Evolutionary conservation across 257 asterid genomes (phyloP), one percentile per base, ranked within the genome.

Genomic region (Solanum commersonii): DNA sequence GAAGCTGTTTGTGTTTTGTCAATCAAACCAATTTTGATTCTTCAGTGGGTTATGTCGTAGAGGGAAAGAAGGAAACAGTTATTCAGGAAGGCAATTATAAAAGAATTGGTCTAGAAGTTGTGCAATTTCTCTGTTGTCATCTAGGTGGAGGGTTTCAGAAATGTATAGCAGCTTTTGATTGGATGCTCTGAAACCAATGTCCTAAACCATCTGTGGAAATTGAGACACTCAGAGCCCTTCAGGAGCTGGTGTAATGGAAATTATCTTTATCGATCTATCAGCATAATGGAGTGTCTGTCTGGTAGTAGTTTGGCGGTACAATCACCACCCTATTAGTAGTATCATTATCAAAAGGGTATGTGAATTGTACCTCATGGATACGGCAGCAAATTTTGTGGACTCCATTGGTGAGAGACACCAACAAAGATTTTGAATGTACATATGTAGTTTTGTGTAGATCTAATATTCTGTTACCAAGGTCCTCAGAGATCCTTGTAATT

Each of bases 351-450:
- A 82, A 49, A 46, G 85, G 59, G 70, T 29, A 3, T 44, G 85
- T 49, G 85, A 81, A 49, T 5, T 67, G 22, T 76, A 81, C 83
- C 85, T 46, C 63, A 18, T 46, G 88, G 82, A 46, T 73, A 34
- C 33, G 88, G 76, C 90, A 56, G 63, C 87, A 79, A 87, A 84
- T 87, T 87, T 87, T 87, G 23, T 86, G 74, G 72, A 78, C 52
- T 46, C 20, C 85, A 10, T 82, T 88, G 37, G 25, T 52, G 87
- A 52, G 77, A 81, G 83, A 74, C 31, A 22, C 83, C 67, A 49
- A 52, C 33, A 2, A 86, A 82, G 86, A 44, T 89, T 63, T 78
- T 34, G 56, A 14, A 33, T 87, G 90, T 87, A 70, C 67, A 87
- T 87, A 88, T 29, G 49, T 84, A 56, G 71, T 46, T 84, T 79